Conservation (phyloP, 345 rosid genomes). For the Carallia pectinifolia region DNA sequence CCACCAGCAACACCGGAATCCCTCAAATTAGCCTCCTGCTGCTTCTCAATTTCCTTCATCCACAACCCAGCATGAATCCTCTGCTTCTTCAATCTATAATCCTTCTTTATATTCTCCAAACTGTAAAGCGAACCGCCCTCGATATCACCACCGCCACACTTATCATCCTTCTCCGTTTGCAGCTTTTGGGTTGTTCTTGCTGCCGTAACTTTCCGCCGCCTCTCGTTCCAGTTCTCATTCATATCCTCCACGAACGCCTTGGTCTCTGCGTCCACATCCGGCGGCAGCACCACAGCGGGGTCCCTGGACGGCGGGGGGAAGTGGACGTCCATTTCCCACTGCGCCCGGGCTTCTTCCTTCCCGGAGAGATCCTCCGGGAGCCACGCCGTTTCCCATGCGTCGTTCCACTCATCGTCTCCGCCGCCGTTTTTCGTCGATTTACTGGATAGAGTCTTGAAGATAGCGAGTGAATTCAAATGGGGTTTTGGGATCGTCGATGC, state of each 20-base stretch:
- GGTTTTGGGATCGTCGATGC: slow-evolving; percentile 3
- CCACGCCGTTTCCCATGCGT: slow-evolving; percentile 95
- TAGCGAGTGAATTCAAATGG: slow-evolving; percentile 7
- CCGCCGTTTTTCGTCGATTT: slow-evolving; percentile 37
- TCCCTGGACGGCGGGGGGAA: slow-evolving; percentile 35
- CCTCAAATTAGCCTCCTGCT: slow-evolving; percentile 70
- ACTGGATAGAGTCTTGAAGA: slow-evolving; percentile 33
- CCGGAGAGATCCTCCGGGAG: slow-evolving; percentile 65
- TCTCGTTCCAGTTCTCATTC: slow-evolving; percentile 84
- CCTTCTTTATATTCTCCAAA: slow-evolving; percentile 82
- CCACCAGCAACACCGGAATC: slow-evolving; percentile 38
- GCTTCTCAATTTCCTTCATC: slow-evolving; percentile 87
- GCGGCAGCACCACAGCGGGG: slow-evolving; percentile 19
- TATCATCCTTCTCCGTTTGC: slow-evolving; percentile 26
- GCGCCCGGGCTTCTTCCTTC: slow-evolving; percentile 44
- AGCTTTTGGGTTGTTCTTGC: slow-evolving; percentile 18
- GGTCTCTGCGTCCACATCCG: slow-evolving; percentile 62
- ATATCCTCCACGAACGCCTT: slow-evolving; percentile 92
- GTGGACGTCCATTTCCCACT: slow-evolving; percentile 80
- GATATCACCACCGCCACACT: slow-evolving; percentile 10
- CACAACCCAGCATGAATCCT: slow-evolving; percentile 86
- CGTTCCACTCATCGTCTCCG: slow-evolving; percentile 71
- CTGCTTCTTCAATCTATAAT: slow-evolving; percentile 89
- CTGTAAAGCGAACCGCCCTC: slow-evolving; percentile 46
- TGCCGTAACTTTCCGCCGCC: slow-evolving; percentile 45